phyloP scores from a whole-genome alignment of 1,139 yeast species.

The Sugiyamaella paludigena region DNA sequence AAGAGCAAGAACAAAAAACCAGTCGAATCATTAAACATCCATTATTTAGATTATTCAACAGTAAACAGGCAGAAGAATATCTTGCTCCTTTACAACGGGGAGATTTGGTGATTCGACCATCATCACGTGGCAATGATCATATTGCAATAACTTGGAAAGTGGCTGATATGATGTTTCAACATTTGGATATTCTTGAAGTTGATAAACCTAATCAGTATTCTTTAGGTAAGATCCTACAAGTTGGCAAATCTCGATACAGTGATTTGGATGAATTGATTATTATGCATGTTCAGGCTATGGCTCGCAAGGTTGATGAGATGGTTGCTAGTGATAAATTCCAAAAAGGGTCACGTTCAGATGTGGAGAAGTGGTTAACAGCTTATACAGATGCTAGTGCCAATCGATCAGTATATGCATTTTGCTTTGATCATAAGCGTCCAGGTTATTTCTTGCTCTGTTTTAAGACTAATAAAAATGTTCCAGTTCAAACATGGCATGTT shows the following conservation, averaged over 20 bases:
- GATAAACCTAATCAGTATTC: constrained; percentile 62
- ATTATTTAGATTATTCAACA: constrained; percentile 76
- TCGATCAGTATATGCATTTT: constrained; percentile 87
- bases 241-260: constrained; percentile 65
- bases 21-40: constrained; percentile 89
- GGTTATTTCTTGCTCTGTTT: constrained; percentile 88
- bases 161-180: constrained; percentile 86
- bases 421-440: constrained; percentile 86
- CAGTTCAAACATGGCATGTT: constrained; percentile 84
- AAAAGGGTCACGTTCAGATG: constrained; percentile 75
- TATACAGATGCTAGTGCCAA: constrained; percentile 90
- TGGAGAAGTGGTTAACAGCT: constrained; percentile 81
- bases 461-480: constrained; percentile 70
- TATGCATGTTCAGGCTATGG: constrained; percentile 82
- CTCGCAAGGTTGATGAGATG: constrained; percentile 82
- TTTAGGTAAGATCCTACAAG: constrained; percentile 60
- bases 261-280: constrained; percentile 94
- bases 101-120: constrained; percentile 90
- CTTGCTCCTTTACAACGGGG: constrained; percentile 89
- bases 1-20: constrained; percentile 52
- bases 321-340: constrained; percentile 84
- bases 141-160: constrained; percentile 96
- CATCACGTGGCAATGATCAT: constrained; percentile 84
- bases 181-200: constrained; percentile 78
- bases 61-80: constrained; percentile 88